Evolutionary conservation across 495 filamentous ascomycete genomes (phyloP).

Genomic region (Wilcoxina mikolae): DNA sequence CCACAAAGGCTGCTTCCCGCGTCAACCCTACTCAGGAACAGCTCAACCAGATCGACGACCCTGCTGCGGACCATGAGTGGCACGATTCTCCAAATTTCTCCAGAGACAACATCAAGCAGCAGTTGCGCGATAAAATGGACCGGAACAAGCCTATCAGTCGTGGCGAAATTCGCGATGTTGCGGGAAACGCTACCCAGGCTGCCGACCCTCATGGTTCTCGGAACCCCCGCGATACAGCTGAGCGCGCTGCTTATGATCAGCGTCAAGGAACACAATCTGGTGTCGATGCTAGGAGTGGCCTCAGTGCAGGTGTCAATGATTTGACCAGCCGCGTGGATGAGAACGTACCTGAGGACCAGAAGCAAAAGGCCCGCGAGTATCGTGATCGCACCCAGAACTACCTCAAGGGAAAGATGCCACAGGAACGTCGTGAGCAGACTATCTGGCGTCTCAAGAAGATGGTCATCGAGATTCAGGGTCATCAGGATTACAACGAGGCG

Average conservation of each 20-base stretch:
- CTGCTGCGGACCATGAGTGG: slow-evolving; percentile 85
- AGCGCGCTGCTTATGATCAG: slow-evolving; percentile 34
- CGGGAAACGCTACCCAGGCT: slow-evolving; percentile 41
- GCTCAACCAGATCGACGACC: slow-evolving; percentile 58
- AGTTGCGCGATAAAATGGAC: slow-evolving; percentile 46
- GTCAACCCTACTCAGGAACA: slow-evolving; percentile 69
- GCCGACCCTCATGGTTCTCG: slow-evolving; percentile 38
- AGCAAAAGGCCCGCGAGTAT: slow-evolving; percentile 42
- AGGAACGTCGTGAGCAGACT: slow-evolving; percentile 86
- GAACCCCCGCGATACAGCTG: slow-evolving; percentile 37
- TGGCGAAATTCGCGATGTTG: slow-evolving; percentile 40
- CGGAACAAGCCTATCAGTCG: slow-evolving; percentile 40
- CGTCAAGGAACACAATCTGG: slow-evolving; percentile 35
- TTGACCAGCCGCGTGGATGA: slow-evolving; percentile 35
- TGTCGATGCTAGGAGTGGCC: slow-evolving; percentile 41
- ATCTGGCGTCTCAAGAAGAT: slow-evolving; percentile 96
- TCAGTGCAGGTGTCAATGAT: slow-evolving; percentile 35
- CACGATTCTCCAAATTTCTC: slow-evolving; percentile 74
- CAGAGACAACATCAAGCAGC: slow-evolving; percentile 51
- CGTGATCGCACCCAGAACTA: slow-evolving; percentile 54
- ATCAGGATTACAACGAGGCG: slow-evolving; percentile 79
- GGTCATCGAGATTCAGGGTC: slow-evolving; percentile 86
- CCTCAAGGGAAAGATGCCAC: slow-evolving; percentile 65
- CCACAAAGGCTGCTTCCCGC: slow-evolving; percentile 60
- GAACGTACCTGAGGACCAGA: slow-evolving; percentile 47